Base-by-base conservation (phyloP, 192 early-diverging fungal species). In the Dispira simplex region DNA sequence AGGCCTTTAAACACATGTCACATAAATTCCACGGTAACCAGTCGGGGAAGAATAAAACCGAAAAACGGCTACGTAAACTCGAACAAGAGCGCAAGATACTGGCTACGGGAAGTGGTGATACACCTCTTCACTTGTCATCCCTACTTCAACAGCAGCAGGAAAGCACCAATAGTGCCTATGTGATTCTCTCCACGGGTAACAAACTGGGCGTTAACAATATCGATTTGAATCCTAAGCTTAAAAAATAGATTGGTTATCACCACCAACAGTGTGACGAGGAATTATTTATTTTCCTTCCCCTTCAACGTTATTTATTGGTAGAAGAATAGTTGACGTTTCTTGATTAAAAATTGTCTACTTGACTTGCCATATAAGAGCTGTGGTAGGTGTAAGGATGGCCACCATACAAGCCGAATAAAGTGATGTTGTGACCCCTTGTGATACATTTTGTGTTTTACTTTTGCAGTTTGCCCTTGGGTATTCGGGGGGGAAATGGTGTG, bases 1-100 rank as follows among this genome's bases (percentile, higher is more conserved):
- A 98, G 68, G 95, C 95, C 0, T 98, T 90, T 73, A 81, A 88
- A 64, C 82, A 84, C 63, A 70, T 92, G 39, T 92, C 91, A 45
- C 94, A 98, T 53, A 91, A 89, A 54, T 98, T 98, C 81, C 95
- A 98, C 68, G 95, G 95, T 16, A 90, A 91, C 63, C 80, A 82
- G 9, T 88, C 87, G 44, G 95, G 95, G 44, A 96, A 95, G 68
- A 82, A 83, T 71, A 98, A 98, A 80, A 92, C 88, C 9, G 95
- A 98, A 65, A 93, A 91, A 73, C 68, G 87, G 6, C 75, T 92
- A 66, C 74, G 75, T 55, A 92, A 92, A 69, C 65, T 92, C 21
- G 86, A 92, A 62, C 87, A 90, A 27, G 92, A 93, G 67, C 79
- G 80, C 54, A 80, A 80, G 59, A 75, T 89, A 65, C 66, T 90